phyloP scores from a whole-genome alignment of 805 yeast species.

The Saturnispora serradocipensis region DNA sequence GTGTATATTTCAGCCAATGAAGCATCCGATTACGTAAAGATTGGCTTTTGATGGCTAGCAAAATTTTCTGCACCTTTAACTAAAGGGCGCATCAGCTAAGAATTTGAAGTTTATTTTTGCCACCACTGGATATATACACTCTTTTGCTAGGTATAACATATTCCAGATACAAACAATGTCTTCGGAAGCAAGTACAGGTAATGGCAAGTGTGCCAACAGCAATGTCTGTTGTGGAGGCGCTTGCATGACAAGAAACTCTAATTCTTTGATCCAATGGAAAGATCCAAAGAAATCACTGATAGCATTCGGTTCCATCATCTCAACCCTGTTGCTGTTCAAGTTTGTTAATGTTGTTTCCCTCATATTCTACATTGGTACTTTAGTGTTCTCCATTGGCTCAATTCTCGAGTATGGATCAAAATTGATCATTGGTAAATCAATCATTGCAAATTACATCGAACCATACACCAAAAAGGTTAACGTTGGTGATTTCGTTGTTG shows the following conservation, averaged over 20 bases:
- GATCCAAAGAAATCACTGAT: constrained; percentile 71
- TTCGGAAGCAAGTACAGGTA: background rate
- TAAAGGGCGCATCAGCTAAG: background rate
- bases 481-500: constrained; percentile 22
- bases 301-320: constrained; percentile 56
- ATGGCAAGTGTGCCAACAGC: background rate
- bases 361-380: constrained; percentile 49
- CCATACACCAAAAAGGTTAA: constrained; percentile 38
- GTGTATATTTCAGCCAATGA: background rate
- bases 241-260: constrained; percentile 21
- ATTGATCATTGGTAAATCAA: constrained; percentile 65
- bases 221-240: constrained; percentile 26
- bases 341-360: constrained; percentile 53
- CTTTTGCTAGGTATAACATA: background rate
- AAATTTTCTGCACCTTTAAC: background rate
- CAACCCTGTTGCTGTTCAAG: constrained; percentile 48
- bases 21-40: background rate
- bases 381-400: constrained; percentile 53
- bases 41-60: background rate
- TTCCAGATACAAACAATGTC: background rate
- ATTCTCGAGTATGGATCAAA: constrained; percentile 71
- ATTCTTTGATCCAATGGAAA: constrained; percentile 56
- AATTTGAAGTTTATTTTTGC: background rate
- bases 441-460: constrained; percentile 70
- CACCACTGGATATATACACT: background rate